Evolutionary conservation across 2,329 filamentous ascomycete species (phyloP), one percentile per base, ranked within the genome.

Genomic region (Xylariaceae sp.): DNA sequence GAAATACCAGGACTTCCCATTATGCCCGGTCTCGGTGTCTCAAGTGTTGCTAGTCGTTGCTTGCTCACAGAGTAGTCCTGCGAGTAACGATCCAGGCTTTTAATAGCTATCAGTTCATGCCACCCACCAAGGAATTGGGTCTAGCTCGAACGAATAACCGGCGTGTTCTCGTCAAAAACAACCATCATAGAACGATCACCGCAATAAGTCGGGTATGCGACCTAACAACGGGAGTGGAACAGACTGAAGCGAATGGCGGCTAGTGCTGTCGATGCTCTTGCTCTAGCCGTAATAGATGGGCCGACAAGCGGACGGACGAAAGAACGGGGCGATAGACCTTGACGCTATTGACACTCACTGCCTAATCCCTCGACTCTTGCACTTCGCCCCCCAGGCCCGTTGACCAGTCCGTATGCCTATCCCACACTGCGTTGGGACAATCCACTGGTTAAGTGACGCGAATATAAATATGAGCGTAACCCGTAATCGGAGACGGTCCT

Each of bases 41-140:
- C 61, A 60, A 60, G 42, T 64, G 53, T 23, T 65, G 54, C 57
- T 57, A 57, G 56, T 55, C 47, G 55, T 51, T 57, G 52, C 61
- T 54, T 56, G 39, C 47, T 58, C 44, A 61, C 61, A 57, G 56
- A 58, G 56, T 60, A 58, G 55, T 58, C 59, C 62, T 64, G 66
- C 63, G 61, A 64, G 61, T 65, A 67, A 67, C 66, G 66, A 61
- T 67, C 68, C 64, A 70, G 66, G 67, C 68, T 66, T 64, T 66
- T 57, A 60, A 30, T 30, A 30, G 23, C 50, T 39, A 56, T 57
- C 62, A 62, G 51, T 66, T 59, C 65, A 66, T 61, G 61, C 64
- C 65, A 67, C 69, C 56, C 63, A 64, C 56, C 62, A 62, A 65
- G 60, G 58, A 56, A 66, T 64, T 53, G 51, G 61, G 59, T 64